Percentiles rank a stretch among this genome's conserved stretches.
phyloP scores from a whole-genome alignment of 2,329 filamentous ascomycete species.

The Xylaria sp. region DNA sequence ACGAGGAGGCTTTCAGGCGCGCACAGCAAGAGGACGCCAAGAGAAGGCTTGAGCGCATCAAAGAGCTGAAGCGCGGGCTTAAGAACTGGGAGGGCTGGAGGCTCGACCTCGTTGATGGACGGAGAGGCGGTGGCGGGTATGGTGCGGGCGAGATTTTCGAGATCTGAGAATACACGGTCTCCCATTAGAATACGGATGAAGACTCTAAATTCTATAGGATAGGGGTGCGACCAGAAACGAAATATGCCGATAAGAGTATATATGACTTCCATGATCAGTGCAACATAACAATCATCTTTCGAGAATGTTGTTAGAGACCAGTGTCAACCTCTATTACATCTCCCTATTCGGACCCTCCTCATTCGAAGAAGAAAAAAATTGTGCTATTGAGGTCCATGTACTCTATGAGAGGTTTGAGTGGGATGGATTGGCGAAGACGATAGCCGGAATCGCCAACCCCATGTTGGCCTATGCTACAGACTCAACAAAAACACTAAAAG shows the following conservation, averaged over 20 bases:
- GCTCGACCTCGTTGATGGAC: conserved; percentile 71
- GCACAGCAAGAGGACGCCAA: conserved; percentile 72
- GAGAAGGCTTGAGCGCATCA: conserved; percentile 70
- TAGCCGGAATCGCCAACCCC: too few species aligned
- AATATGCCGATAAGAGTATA: not conserved
- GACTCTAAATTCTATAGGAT: conserved; percentile 20
- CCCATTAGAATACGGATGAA: not conserved
- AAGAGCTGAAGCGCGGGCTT: conserved; percentile 70
- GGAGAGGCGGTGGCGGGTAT: conserved; percentile 64
- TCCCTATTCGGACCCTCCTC: too few species aligned
- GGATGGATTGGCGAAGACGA: too few species aligned
- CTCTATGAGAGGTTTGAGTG: too few species aligned
- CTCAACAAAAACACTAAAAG: too few species aligned
- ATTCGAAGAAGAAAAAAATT: too few species aligned
- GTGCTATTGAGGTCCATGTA: too few species aligned
- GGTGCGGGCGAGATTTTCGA: conserved; percentile 74
- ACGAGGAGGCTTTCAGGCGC: conserved; percentile 72
- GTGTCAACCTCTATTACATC: too few species aligned
- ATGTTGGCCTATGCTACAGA: too few species aligned
- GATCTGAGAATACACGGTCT: conserved; percentile 53
- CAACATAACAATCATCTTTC: too few species aligned
- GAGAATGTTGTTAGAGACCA: too few species aligned
- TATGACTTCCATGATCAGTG: not conserved
- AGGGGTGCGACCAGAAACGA: conserved; percentile 17
- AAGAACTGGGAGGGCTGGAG: conserved; percentile 77